Percentiles rank a stretch among this genome's conserved stretches.
Conservation (phyloP, 2,329 filamentous ascomycete genomes). For the Canariomyces notabilis region DNA sequence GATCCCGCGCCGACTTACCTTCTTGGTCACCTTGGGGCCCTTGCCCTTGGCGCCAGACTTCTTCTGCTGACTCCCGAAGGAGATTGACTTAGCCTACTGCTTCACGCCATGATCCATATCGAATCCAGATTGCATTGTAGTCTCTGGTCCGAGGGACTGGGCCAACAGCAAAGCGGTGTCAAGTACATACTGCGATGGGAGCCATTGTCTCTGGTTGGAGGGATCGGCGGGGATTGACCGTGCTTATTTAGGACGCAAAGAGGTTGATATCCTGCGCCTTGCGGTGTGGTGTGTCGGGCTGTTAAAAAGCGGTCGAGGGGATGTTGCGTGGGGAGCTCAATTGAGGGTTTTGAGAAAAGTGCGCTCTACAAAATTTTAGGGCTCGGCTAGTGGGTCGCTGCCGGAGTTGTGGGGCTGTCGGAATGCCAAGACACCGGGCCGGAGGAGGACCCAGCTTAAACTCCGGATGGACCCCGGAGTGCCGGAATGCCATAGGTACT, state of each 20-base stretch:
- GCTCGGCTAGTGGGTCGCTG: constrained; percentile 3
- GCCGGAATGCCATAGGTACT: too few species aligned
- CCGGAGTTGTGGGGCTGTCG: too few species aligned
- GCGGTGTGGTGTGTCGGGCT: constrained; percentile 25
- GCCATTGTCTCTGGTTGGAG: constrained; percentile 69
- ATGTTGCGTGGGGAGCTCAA: constrained; percentile 10
- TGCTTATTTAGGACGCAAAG: constrained; percentile 47
- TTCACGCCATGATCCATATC: constrained; percentile 51
- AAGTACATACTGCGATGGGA: constrained; percentile 78
- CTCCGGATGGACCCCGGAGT: too few species aligned
- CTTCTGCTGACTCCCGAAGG: constrained; percentile 51
- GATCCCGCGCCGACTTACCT: constrained; percentile 48
- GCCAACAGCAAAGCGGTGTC: constrained; percentile 91
- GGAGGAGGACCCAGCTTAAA: too few species aligned
- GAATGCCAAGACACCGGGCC: too few species aligned
- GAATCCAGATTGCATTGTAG: constrained; percentile 6
- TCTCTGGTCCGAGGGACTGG: constrained; percentile 39
- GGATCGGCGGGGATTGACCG: constrained; percentile 19
- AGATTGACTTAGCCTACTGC: constrained; percentile 93
- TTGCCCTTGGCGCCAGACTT: constrained; percentile 60
- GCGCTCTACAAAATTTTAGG: constrained; percentile 18
- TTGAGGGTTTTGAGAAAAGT: constrained; percentile 12
- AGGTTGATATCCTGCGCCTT: constrained; percentile 80
- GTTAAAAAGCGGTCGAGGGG: constrained; percentile 9
- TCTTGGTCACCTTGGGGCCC: constrained; percentile 74